Conservation (phyloP, 805 yeast species). For the Nadsonia fulvescens region DNA sequence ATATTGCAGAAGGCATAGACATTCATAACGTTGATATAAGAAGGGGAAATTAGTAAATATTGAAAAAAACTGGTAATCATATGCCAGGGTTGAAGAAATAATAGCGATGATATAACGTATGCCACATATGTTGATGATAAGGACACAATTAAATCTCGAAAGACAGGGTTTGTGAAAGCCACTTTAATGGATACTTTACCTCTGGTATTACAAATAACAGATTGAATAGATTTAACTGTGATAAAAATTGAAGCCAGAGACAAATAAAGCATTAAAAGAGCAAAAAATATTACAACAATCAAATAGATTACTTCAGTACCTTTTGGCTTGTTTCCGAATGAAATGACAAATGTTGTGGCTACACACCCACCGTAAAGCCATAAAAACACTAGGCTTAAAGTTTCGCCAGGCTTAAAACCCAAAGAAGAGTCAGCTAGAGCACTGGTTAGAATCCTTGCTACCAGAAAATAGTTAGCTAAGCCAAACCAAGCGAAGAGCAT, state of each 20-base stretch:
- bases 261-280: conserved; percentile 40
- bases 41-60: conserved; percentile 20
- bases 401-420: conserved; percentile 35
- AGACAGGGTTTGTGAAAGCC: conserved; percentile 25
- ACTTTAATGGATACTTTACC: no score
- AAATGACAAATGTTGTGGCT: conserved; percentile 40
- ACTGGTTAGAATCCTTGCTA: no score
- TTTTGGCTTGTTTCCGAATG: conserved; percentile 48
- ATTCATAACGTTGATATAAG: conserved; percentile 29
- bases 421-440: no score
- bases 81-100: conserved; percentile 53
- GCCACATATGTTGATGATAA: conserved; percentile 43
- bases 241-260: conserved; percentile 38
- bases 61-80: conserved; percentile 33
- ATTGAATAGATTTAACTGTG: conserved; percentile 16
- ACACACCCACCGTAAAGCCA: conserved; percentile 38
- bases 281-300: conserved; percentile 36
- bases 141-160: conserved; percentile 41
- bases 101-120: conserved; percentile 37
- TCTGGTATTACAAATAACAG: conserved; percentile 16
- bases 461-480: conserved; percentile 42
- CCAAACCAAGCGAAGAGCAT: conserved; percentile 47
- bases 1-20: conserved; percentile 55
- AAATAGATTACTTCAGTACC: conserved; percentile 39
- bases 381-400: no score